Conservation (phyloP, 176 grass and related monocot genomes). For the Ensete glaucum region DNA sequence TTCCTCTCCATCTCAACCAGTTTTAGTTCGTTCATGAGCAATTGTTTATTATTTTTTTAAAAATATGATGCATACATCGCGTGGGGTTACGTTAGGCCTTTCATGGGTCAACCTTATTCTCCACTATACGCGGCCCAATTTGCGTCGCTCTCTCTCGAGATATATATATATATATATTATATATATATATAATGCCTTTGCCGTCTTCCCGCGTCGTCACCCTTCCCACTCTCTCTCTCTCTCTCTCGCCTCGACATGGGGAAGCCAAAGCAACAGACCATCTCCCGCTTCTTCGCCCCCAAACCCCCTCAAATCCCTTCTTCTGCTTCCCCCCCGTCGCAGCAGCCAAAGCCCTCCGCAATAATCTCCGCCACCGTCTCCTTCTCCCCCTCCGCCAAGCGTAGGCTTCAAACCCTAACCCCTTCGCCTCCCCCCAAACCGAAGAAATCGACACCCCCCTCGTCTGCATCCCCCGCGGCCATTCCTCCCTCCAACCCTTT, state of each 20-base stretch:
- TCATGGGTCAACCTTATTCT: no score
- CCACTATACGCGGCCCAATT: no score
- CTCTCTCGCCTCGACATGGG: slow-evolving; percentile 34
- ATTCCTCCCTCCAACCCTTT: slow-evolving; percentile 15
- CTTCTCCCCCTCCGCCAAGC: slow-evolving; percentile 54
- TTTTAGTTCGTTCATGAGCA: no score
- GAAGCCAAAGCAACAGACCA: slow-evolving; percentile 75
- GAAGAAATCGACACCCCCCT: slow-evolving; percentile 16
- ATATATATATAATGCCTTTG: not conserved
- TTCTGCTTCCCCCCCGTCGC: slow-evolving; percentile 8
- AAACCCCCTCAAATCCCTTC: slow-evolving; percentile 24
- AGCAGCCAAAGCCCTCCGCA: slow-evolving; percentile 19
- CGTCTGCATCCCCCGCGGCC: slow-evolving; percentile 21
- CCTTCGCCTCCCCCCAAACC: slow-evolving; percentile 42
- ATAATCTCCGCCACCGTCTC: slow-evolving; percentile 45
- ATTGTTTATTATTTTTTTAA: no score
- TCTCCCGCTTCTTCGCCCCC: slow-evolving; percentile 80
- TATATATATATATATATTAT: not conserved
- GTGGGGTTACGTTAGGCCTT: no score
- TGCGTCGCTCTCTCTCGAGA: no score
- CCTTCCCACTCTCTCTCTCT: not conserved
- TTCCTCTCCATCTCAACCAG: no score
- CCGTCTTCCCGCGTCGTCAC: slow-evolving; percentile 12
- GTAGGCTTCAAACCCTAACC: slow-evolving; percentile 35
- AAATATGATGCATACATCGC: no score